Evolutionary conservation across 768 basidiomycete genomes (phyloP).

Genomic region (Cystobasidium ongulense): DNA sequence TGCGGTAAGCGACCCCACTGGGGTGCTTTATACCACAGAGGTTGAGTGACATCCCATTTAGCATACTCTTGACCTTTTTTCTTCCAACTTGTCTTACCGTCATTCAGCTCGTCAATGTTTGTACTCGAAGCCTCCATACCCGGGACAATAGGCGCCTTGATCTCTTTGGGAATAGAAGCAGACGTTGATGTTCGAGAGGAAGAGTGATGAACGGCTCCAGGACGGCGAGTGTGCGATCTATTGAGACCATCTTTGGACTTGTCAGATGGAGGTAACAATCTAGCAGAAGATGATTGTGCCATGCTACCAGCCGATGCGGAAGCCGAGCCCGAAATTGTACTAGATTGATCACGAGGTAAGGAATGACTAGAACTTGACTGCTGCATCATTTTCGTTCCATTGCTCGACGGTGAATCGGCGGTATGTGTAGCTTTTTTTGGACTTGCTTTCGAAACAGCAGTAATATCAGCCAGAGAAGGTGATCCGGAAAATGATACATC

Average conservation of each 20-base stretch:
- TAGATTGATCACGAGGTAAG: not conserved
- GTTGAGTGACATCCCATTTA: not conserved
- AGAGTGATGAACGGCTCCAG: not conserved
- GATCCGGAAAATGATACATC: not conserved
- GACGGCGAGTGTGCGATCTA: not conserved
- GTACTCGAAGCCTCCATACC: not conserved
- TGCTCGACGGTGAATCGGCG: not conserved
- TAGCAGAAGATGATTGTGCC: not conserved
- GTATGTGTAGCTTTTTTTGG: not conserved
- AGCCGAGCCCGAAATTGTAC: not conserved
- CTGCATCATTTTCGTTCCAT: not conserved
- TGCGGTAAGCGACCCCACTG: not conserved
- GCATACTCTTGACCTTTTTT: not conserved
- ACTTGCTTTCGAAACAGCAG: not conserved
- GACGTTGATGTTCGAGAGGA: not conserved
- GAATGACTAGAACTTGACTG: not conserved
- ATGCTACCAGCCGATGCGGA: not conserved
- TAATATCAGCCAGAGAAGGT: not conserved
- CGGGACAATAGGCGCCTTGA: not conserved
- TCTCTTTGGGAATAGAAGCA: not conserved
- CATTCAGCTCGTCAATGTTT: not conserved
- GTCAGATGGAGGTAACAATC: not conserved
- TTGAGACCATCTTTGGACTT: not conserved
- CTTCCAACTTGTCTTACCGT: not conserved
- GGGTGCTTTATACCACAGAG: constrained; percentile 5